Evolutionary conservation across 225 moss, liverwort and hornwort genomes (phyloP).

Genomic region (Polytrichum formosum): DNA sequence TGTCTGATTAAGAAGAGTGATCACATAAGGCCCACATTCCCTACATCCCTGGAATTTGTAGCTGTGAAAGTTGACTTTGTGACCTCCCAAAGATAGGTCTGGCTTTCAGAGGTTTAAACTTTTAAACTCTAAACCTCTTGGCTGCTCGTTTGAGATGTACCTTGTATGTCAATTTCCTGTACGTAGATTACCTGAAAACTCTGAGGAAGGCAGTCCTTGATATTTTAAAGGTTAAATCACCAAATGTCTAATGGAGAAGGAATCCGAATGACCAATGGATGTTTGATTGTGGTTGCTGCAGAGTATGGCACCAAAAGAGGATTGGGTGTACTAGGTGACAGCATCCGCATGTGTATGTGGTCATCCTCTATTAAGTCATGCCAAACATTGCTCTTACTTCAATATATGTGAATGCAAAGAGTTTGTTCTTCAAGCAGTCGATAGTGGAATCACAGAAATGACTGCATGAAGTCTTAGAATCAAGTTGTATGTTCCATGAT

Average conservation of each 20-base stretch:
- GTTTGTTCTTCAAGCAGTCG: neutral
- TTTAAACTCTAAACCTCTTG: neutral
- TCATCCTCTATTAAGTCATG: neutral
- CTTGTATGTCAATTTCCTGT: too few relatives aligned
- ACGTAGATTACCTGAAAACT: neutral
- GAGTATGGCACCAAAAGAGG: slow-evolving; percentile 75
- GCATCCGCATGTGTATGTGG: slow-evolving; percentile 84
- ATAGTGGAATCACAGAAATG: neutral
- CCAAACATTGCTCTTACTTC: neutral
- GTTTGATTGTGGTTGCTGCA: slow-evolving; percentile 29
- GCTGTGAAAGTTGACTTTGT: too few relatives aligned
- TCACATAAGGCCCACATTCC: too few relatives aligned
- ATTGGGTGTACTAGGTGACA: slow-evolving; percentile 74
- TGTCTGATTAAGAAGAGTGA: too few relatives aligned
- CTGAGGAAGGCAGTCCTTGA: neutral
- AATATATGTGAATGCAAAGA: neutral
- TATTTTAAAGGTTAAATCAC: too few relatives aligned
- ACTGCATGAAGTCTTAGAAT: neutral
- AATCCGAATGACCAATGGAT: too few relatives aligned
- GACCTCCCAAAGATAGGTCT: too few relatives aligned
- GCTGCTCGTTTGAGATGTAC: neutral
- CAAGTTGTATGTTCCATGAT: neutral
- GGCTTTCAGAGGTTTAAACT: neutral
- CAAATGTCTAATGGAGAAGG: too few relatives aligned
- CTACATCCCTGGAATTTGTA: too few relatives aligned